Conservation (phyloP, 345 rosid species). For the Euclidium syriacum region DNA sequence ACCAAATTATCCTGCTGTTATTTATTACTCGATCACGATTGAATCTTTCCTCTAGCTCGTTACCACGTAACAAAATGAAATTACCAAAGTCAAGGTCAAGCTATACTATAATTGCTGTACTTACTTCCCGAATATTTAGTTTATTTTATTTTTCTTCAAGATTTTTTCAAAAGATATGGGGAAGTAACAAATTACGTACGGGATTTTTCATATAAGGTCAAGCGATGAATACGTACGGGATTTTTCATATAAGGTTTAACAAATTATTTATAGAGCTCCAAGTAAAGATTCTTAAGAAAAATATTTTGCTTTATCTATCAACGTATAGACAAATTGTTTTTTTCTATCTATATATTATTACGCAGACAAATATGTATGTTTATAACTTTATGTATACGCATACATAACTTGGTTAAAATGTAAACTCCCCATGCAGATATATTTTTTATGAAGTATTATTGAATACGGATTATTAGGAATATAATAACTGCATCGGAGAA, state of each 20-base stretch:
- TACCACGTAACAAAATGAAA: not conserved
- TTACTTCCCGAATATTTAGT: not conserved
- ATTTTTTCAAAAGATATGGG: too few species aligned
- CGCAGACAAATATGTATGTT: not conserved
- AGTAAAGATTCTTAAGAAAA: not conserved
- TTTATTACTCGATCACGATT: slow-evolving; percentile 7
- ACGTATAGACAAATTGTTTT: not conserved
- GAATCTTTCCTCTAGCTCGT: not conserved
- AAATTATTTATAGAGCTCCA: not conserved
- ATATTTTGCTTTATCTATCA: not conserved
- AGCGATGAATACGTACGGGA: too few species aligned
- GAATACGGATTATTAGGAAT: not conserved
- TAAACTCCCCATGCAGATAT: not conserved
- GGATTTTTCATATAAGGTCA: too few species aligned
- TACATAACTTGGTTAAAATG: not conserved
- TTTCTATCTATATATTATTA: not conserved
- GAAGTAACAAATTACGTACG: too few species aligned
- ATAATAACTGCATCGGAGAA: not conserved
- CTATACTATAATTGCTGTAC: too few species aligned
- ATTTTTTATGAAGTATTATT: not conserved
- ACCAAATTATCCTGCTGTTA: not conserved
- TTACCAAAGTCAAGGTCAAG: too few species aligned
- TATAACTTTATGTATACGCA: not conserved
- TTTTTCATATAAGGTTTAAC: too few species aligned
- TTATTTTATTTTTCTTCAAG: too few species aligned